Evolutionary conservation across 352 stramenopile species (phyloP).

Genomic region (Halophytophthora batemanensis): DNA sequence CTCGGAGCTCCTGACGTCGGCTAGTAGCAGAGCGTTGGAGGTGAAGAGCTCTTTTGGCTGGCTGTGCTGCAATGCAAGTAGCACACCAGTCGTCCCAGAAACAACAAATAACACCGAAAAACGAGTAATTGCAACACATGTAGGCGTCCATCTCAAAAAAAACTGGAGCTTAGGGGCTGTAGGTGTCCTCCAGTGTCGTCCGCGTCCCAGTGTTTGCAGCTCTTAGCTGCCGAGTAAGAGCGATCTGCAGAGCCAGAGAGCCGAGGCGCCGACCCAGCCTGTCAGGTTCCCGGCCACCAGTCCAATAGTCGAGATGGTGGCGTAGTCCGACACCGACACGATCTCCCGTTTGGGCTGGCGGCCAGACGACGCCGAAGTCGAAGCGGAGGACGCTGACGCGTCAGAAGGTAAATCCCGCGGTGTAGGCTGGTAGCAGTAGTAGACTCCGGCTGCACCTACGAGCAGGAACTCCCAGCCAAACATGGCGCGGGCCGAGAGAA

Average conservation of each 20-base stretch:
- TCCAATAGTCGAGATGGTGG: constrained; percentile 57
- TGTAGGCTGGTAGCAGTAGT: constrained; percentile 45
- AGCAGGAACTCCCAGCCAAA: constrained; percentile 45
- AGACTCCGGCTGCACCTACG: constrained; percentile 53
- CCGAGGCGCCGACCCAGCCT: constrained; percentile 55
- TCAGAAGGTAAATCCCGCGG: constrained; percentile 2
- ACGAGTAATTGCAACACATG: too few species aligned
- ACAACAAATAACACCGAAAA: too few species aligned
- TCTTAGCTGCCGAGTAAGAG: constrained; percentile 38
- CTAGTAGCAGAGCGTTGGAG: too few species aligned
- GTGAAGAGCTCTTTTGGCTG: too few species aligned
- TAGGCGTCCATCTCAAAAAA: too few species aligned
- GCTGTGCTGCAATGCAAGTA: too few species aligned
- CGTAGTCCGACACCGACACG: constrained; percentile 68
- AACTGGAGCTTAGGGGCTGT: too few species aligned
- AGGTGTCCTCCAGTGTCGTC: too few species aligned
- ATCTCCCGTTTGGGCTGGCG: constrained; percentile 35
- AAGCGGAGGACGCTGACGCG: neutral
- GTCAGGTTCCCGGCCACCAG: constrained; percentile 55
- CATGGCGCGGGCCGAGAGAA: constrained; percentile 25
- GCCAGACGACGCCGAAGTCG: neutral
- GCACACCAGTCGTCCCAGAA: too few species aligned
- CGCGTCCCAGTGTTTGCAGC: too few species aligned
- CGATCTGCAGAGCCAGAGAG: constrained; percentile 52
- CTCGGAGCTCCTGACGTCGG: too few species aligned